phyloP scores from a whole-genome alignment of 2,329 filamentous ascomycete genomes.

The Trichoderma polysporum region DNA sequence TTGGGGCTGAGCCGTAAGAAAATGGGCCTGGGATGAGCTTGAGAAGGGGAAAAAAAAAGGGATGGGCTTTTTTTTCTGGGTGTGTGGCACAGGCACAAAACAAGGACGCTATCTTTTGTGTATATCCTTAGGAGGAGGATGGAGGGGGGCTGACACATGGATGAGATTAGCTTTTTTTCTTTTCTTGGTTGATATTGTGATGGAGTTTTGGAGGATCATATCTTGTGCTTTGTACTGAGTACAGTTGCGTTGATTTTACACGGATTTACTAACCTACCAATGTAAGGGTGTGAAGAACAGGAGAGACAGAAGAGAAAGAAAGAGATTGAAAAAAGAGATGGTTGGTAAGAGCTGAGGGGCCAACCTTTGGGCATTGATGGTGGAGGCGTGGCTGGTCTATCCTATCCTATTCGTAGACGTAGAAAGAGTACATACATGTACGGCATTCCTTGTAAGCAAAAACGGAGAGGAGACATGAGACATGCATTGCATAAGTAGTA shows the following conservation, averaged over 20 bases:
- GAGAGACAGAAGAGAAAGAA: neutral
- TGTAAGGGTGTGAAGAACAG: too few relatives aligned
- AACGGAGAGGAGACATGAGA: conserved; percentile 8
- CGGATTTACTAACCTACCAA: neutral
- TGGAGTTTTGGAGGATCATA: neutral
- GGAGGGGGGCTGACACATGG: too few relatives aligned
- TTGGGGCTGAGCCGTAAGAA: neutral
- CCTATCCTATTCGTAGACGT: neutral
- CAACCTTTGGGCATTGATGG: neutral
- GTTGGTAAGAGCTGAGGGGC: neutral
- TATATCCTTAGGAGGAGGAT: neutral
- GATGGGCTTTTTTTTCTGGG: neutral
- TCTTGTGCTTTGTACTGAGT: neutral
- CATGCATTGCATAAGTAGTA: conserved; percentile 7
- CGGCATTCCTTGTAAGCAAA: neutral
- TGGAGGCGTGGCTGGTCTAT: neutral
- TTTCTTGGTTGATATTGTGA: neutral
- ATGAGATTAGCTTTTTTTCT: neutral
- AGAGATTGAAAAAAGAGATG: neutral
- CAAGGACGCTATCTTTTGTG: too few relatives aligned
- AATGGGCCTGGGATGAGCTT: neutral
- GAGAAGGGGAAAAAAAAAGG: neutral
- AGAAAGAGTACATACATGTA: neutral
- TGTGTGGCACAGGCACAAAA: too few relatives aligned
- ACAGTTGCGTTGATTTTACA: neutral